These are phyloP conservation scores for Neurospora tetrasperma DNA, from an alignment of 495 filamentous ascomycete species.

Conservation along the genomic window DNA sequence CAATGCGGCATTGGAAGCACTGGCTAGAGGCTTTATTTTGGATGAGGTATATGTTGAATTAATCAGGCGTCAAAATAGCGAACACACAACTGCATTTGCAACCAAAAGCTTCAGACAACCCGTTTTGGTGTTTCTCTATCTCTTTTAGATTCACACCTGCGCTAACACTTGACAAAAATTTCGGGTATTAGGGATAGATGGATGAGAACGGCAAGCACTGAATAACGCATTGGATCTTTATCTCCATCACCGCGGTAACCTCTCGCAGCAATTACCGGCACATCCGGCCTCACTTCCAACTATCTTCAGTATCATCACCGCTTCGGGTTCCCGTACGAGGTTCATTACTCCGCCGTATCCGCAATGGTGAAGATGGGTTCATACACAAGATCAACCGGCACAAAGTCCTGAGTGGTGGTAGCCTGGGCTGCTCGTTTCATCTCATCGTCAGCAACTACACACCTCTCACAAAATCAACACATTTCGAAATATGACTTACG, in stretches of 20 bases:
- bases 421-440: background rate
- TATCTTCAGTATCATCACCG: background rate
- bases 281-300: background rate
- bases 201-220: background rate
- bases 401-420: background rate
- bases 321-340: background rate
- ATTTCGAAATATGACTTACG: conserved; percentile 6
- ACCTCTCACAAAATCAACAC: background rate
- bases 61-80: background rate
- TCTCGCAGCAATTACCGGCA: background rate
- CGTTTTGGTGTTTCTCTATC: background rate
- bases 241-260: background rate
- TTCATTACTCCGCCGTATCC: background rate
- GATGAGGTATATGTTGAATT: background rate
- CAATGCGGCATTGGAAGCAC: conserved; percentile 1
- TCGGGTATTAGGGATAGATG: background rate
- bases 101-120: background rate
- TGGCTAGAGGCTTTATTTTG: background rate
- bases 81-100: background rate
- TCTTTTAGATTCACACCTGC: background rate
- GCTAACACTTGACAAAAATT: background rate
- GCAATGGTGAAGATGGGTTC: background rate
- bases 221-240: background rate
- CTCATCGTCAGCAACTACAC: background rate
- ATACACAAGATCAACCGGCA: background rate